Percentiles rank a stretch among this genome's conserved stretches.
These are phyloP conservation scores for Colletotrichum phormii DNA, from an alignment of 2,329 filamentous ascomycete genomes.

Conservation along the genomic window DNA sequence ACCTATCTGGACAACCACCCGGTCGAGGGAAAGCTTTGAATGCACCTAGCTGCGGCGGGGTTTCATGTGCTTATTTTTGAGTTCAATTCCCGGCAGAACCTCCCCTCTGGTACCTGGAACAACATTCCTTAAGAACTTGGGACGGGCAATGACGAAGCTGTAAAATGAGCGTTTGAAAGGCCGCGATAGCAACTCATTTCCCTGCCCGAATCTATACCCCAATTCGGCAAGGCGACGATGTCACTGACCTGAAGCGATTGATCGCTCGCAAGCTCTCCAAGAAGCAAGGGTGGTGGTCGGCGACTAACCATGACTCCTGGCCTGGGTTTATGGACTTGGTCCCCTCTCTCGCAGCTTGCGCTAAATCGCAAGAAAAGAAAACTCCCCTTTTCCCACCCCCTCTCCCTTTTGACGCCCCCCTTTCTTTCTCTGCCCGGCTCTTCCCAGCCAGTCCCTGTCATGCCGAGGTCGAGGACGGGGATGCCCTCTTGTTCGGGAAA, in stretches of 20 bases:
- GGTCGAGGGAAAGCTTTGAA: not conserved
- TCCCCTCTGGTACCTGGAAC: slow-evolving; percentile 3
- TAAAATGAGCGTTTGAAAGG: not conserved
- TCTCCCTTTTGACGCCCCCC: not conserved
- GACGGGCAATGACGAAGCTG: slow-evolving; percentile 2
- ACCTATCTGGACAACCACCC: not conserved
- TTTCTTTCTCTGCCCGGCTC: not conserved
- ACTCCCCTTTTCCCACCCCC: not conserved
- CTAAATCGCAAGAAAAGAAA: not conserved
- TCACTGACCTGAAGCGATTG: slow-evolving; percentile 18
- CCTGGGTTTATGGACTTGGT: not conserved
- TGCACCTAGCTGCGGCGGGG: not conserved
- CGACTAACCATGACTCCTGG: not conserved
- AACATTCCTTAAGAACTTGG: not conserved
- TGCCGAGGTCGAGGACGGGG: slow-evolving; percentile 29
- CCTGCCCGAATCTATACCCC: not conserved
- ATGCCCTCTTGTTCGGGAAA: slow-evolving; percentile 25
- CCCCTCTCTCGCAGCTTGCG: not conserved
- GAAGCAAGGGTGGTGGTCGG: not conserved
- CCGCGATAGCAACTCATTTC: slow-evolving; percentile 9
- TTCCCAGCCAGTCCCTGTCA: not conserved
- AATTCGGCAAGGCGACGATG: not conserved
- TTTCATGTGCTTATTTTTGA: slow-evolving; percentile 23
- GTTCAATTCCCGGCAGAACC: slow-evolving; percentile 24
- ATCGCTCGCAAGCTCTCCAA: not conserved